Evolutionary conservation across 345 rosid genomes (phyloP).

Genomic region (Excoecaria cochinchinensis): DNA sequence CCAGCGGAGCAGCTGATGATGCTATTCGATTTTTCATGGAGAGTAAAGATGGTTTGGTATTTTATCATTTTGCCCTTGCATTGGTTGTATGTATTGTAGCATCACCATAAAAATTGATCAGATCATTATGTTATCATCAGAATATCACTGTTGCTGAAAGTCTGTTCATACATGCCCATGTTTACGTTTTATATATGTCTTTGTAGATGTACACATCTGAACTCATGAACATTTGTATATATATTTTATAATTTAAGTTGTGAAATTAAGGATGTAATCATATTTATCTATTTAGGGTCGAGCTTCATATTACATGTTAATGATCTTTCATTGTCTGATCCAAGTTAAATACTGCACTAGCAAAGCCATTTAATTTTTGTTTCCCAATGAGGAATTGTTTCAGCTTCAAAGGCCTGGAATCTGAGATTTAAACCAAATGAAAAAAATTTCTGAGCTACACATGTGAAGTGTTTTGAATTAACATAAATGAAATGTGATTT

Average conservation of each 20-base stretch:
- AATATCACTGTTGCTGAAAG: background rate
- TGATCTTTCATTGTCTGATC: background rate
- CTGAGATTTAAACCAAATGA: background rate
- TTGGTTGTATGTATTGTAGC: slow-evolving; percentile 5
- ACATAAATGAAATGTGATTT: background rate
- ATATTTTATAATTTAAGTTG: background rate
- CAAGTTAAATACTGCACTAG: background rate
- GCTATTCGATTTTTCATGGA: slow-evolving; percentile 72
- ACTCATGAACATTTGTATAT: background rate
- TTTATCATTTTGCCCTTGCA: slow-evolving; percentile 2
- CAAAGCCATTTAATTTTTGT: background rate
- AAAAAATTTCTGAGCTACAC: background rate
- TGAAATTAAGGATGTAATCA: background rate
- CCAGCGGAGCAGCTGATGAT: slow-evolving; percentile 93
- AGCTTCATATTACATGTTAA: background rate
- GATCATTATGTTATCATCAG: background rate
- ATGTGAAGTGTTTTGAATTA: background rate
- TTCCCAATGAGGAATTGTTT: background rate
- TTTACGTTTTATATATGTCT: background rate
- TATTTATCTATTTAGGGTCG: background rate
- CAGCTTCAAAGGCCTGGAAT: background rate
- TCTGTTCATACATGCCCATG: background rate
- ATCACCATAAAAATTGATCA: background rate
- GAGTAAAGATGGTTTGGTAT: slow-evolving; percentile 61
- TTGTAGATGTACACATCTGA: background rate